Conservation (phyloP, 371 early-diverging fungal species). For the Mucor racemosus region DNA sequence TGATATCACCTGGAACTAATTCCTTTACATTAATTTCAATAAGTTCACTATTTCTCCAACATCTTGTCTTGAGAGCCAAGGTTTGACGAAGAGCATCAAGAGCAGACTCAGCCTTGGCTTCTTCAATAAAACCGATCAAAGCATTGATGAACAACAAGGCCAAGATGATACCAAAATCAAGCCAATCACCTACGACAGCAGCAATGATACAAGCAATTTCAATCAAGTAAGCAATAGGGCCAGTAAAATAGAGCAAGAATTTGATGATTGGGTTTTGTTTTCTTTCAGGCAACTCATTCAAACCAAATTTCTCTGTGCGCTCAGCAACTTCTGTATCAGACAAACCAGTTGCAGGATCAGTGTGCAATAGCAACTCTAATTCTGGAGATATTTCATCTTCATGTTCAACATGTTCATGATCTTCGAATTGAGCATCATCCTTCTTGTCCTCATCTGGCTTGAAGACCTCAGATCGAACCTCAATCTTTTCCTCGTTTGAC, state of each 20-base stretch:
- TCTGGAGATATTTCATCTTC: conserved; percentile 72
- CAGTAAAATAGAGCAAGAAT: conserved; percentile 88
- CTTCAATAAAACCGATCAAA: conserved; percentile 87
- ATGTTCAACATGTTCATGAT: conserved; percentile 40
- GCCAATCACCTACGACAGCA: conserved; percentile 76
- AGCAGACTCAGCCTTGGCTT: conserved; percentile 89
- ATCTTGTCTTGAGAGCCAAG: conserved; percentile 80
- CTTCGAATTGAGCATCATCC: conserved; percentile 32
- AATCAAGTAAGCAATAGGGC: conserved; percentile 88
- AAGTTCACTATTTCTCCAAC: conserved; percentile 76
- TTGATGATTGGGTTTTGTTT: conserved; percentile 83
- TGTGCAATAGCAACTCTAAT: conserved; percentile 70
- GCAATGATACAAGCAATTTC: conserved; percentile 80
- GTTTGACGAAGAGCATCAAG: conserved; percentile 89
- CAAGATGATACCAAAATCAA: conserved; percentile 87
- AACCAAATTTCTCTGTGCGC: conserved; percentile 65
- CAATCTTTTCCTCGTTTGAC: conserved; percentile 49
- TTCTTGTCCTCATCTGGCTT: conserved; percentile 29
- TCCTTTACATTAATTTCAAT: conserved; percentile 79
- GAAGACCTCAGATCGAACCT: conserved; percentile 12
- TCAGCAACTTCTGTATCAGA: conserved; percentile 59
- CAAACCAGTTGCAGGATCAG: conserved; percentile 68
- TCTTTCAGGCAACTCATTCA: conserved; percentile 78
- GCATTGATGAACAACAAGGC: conserved; percentile 87
- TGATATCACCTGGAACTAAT: conserved; percentile 87